Base-by-base conservation (phyloP, 2,329 filamentous ascomycete species). In the Aureobasidium leucospermi region DNA sequence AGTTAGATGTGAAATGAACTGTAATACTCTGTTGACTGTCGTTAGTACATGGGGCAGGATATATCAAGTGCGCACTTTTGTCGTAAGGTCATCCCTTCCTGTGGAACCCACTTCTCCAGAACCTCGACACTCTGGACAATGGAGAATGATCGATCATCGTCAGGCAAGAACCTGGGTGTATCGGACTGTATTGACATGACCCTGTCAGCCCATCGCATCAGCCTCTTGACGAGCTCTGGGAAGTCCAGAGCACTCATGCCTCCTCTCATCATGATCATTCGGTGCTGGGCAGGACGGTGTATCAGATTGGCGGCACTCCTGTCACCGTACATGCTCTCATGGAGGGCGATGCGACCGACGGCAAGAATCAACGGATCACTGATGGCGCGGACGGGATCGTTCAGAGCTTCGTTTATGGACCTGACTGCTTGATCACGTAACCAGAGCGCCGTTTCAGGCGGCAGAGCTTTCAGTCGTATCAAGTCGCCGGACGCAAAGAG, bases 311-410 rank as follows among this genome's bases (percentile, higher is more conserved):
- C 67, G 4, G 68, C 67, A 11, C 64, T 59, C 31, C 65, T 63
- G 62, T 71, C 66, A n/a, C 69, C 68, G 49, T 71, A 71, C 65
- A 71, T 66, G 39, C 65, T 65, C 55, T 71, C 69, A 55, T 71
- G 68, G 8, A 70, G 60, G 13, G 69, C 69, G n/a, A 71, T 70
- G 19, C 69, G 68, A 4, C 69, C 68, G 2, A 79, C 77, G 4
- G 79, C 78, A 7, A 74, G 75, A 58, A 81, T 73, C 28, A 79
- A 58, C 11, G 73, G 73, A 63, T 80, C 77, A 61, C 68, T 74
- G 3, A 73, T 65, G 4, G 64, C 63, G 31, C 68, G 63, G 2
- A 63, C 61, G 29, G 69, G 65, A 42, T 70, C 65, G 28, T 64
- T 64, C 31, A 79, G 67, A 6, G 71, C 69, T 13, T 69, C 61